These are phyloP conservation scores for Ogataea haglerorum DNA, from an alignment of 805 yeast species.

Conservation along the genomic window DNA sequence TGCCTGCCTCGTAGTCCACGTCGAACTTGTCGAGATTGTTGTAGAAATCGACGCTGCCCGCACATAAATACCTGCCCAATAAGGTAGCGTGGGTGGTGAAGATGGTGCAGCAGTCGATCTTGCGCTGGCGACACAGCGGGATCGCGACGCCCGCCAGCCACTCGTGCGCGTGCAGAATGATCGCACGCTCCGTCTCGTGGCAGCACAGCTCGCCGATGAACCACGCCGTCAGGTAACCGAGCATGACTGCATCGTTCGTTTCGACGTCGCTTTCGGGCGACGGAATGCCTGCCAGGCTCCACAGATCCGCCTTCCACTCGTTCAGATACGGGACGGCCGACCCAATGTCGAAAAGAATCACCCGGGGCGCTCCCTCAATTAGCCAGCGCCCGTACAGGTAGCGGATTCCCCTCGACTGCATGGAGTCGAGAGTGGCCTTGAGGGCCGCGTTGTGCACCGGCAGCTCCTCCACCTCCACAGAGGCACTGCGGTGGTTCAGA, in stretches of 20 bases:
- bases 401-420: slow-evolving; percentile 77
- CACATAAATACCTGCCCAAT: slow-evolving; percentile 91
- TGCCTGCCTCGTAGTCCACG: slow-evolving; percentile 97
- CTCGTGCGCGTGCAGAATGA: slow-evolving; percentile 93
- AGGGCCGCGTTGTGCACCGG: slow-evolving; percentile 46
- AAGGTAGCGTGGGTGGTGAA: slow-evolving; percentile 97
- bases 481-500: slow-evolving; percentile 66
- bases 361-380: slow-evolving; percentile 96
- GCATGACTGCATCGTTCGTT: slow-evolving; percentile 85
- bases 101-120: slow-evolving; percentile 89
- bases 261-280: slow-evolving; percentile 86
- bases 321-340: slow-evolving; percentile 67
- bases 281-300: slow-evolving; percentile 91
- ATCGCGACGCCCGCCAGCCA: slow-evolving; percentile 98
- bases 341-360: slow-evolving; percentile 78
- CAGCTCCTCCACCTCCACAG: slow-evolving; percentile 77
- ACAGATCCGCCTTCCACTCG: slow-evolving; percentile 93
- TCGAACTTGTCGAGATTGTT: slow-evolving; percentile 84
- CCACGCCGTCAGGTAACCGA: slow-evolving; percentile 96
- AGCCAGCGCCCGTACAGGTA: slow-evolving; percentile 94
- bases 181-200: slow-evolving; percentile 81
- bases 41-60: slow-evolving; percentile 94
- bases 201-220: slow-evolving; percentile 90
- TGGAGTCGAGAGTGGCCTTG: slow-evolving; percentile 64
- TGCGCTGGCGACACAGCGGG: slow-evolving; percentile 86